Evolutionary conservation across 1,284 basidiomycete genomes (phyloP).

Genomic region (Butyriboletus appendiculatus): DNA sequence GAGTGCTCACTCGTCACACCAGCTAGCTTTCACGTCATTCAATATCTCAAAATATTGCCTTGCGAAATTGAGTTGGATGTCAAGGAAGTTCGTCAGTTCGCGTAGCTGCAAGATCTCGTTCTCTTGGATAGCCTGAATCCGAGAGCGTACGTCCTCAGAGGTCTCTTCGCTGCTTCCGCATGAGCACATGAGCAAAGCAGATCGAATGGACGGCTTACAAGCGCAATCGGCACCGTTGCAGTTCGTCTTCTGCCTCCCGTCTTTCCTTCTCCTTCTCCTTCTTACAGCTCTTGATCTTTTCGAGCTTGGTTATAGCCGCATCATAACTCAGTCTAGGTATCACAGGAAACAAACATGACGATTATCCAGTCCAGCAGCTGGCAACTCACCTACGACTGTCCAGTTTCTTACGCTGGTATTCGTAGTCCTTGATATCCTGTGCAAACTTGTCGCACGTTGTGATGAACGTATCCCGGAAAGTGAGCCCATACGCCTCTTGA

Average conservation of each 20-base stretch:
- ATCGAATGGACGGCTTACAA: constrained; percentile 55
- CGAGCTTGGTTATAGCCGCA: constrained; percentile 64
- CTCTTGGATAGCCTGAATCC: constrained; percentile 77
- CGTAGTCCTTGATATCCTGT: constrained; percentile 74
- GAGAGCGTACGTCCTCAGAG: constrained; percentile 72
- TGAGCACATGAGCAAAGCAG: constrained; percentile 2
- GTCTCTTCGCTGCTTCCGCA: constrained; percentile 67
- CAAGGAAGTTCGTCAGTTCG: constrained; percentile 68
- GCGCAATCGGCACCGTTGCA: constrained; percentile 64
- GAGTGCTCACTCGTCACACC: constrained; percentile 59
- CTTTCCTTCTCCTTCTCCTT: constrained; percentile 72
- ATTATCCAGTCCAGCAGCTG: not conserved
- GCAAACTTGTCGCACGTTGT: constrained; percentile 59
- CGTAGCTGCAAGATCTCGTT: constrained; percentile 70
- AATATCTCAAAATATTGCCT: constrained; percentile 70
- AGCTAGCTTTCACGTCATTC: constrained; percentile 63
- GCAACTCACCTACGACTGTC: constrained; percentile 70
- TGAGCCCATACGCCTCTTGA: constrained; percentile 76
- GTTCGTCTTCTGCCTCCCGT: constrained; percentile 74
- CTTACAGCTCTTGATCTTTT: constrained; percentile 66
- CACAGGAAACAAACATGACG: not conserved
- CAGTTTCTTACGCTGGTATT: constrained; percentile 71
- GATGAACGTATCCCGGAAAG: constrained; percentile 72
- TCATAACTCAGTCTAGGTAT: constrained; percentile 68
- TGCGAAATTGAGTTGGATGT: constrained; percentile 74